Evolutionary conservation across 2,329 filamentous ascomycete genomes (phyloP).

Genomic region (Talaromyces sp.): DNA sequence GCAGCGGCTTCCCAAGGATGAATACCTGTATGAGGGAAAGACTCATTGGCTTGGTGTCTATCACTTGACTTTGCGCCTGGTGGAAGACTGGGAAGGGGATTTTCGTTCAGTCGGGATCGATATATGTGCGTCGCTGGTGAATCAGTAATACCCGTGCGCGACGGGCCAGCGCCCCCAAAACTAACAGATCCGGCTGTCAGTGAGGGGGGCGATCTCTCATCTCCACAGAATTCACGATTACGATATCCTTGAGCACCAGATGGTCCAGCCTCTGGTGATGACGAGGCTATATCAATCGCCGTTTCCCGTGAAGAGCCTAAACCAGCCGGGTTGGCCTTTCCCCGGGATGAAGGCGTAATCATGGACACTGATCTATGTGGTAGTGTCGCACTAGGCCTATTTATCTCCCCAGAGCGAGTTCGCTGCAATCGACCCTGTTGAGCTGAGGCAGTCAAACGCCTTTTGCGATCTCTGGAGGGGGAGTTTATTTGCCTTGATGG

Average conservation of each 20-base stretch:
- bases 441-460: constrained; percentile 42
- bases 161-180: not conserved
- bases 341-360: constrained; percentile 19
- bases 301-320: constrained; percentile 36
- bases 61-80: not conserved
- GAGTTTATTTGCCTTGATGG: not conserved
- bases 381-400: constrained; percentile 11
- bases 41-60: not conserved
- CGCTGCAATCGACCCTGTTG: constrained; percentile 29
- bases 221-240: not conserved
- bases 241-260: not conserved
- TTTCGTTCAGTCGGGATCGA: not conserved
- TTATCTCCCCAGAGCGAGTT: constrained; percentile 7
- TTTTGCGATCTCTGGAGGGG: constrained; percentile 40
- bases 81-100: not conserved
- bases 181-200: not conserved
- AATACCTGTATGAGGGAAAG: not conserved
- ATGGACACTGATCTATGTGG: constrained; percentile 29
- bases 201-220: not conserved
- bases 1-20: not conserved
- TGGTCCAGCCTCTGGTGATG: constrained; percentile 24
- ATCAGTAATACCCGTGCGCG: not conserved
- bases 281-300: constrained; percentile 38
- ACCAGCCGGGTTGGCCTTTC: constrained; percentile 5
- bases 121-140: not conserved